Evolutionary conservation across 2,329 filamentous ascomycete species (phyloP).

Genomic region (Paecilomyces variotii): DNA sequence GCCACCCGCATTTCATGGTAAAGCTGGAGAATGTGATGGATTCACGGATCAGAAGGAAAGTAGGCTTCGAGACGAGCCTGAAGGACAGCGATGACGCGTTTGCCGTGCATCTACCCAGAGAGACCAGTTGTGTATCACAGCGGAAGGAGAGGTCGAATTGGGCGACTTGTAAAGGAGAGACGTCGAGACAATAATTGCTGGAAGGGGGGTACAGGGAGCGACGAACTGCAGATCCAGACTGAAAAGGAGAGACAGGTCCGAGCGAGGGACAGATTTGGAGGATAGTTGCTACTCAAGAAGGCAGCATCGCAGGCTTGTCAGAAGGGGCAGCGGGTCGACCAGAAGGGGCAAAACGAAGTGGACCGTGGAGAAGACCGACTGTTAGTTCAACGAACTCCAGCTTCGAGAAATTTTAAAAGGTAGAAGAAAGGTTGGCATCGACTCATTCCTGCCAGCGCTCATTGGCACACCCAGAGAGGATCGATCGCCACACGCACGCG

Average conservation of each 20-base stretch:
- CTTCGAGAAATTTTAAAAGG: not conserved
- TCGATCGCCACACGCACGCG: not conserved
- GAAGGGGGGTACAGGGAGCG: not conserved
- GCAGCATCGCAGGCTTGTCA: not conserved
- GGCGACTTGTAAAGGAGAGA: not conserved
- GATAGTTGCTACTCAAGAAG: not conserved
- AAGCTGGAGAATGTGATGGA: not conserved
- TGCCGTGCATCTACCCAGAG: not conserved
- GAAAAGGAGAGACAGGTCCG: not conserved
- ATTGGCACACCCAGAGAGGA: not conserved
- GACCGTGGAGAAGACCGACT: not conserved
- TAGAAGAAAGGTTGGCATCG: not conserved
- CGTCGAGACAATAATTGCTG: not conserved
- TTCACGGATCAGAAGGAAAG: not conserved
- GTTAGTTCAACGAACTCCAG: not conserved
- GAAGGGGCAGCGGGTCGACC: not conserved
- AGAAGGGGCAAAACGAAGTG: not conserved
- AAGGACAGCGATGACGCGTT: not conserved
- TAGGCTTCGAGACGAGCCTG: not conserved
- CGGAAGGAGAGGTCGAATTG: not conserved
- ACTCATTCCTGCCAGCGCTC: not conserved
- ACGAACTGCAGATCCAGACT: not conserved
- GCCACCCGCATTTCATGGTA: constrained; percentile 24
- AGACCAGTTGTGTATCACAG: not conserved
- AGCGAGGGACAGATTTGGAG: not conserved